Evolutionary conservation across 257 asterid genomes (phyloP), one percentile per base, ranked within the genome.

Genomic region (Jacaranda mimosifolia): DNA sequence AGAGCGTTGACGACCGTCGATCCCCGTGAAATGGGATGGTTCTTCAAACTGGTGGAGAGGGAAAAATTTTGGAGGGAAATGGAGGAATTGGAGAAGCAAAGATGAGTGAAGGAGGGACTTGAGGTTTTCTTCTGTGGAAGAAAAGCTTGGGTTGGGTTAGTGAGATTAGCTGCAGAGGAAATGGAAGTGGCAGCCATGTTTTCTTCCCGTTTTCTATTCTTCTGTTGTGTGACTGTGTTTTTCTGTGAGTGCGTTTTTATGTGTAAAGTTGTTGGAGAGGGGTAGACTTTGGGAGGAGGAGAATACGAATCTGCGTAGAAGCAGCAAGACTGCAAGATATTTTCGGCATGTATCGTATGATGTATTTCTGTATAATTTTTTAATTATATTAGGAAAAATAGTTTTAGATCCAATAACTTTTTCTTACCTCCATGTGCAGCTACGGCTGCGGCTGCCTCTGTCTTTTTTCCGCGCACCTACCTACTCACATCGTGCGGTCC

Each of bases 101-200:
- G 69, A 7, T 18, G 78, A 10, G 70, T 13, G 11, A 71, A 42
- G 10, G 67, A 21, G n/a, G 72, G 46, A 11, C 51, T 65, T 2
- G 73, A 66, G 80, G 8, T 55, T 36, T 71, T 58, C 9, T 17
- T 59, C 63, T 36, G 57, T 75, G 64, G 63, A 43, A 43, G 69
- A 53, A 58, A 74, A 26, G 32, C 32, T 26, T 26, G 40, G 73
- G 4, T 40, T 74, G 49, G 51, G 64, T 39, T 70, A 19, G 51
- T 62, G 49, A 73, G 79, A n/a, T 79, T 55, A 62, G 72, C 59
- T 39, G 84, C 77, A 26, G 77, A 72, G 60, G 82, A 73, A 73
- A 73, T 15, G 43, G 83, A 74, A 76, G 9, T 39, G 43, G 88
- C 18, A 52, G 80, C 80, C 82, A 81, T 81, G 73, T 9, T 56